Base-by-base conservation (phyloP, 768 basidiomycete genomes). In the Auriscalpium orientale region DNA sequence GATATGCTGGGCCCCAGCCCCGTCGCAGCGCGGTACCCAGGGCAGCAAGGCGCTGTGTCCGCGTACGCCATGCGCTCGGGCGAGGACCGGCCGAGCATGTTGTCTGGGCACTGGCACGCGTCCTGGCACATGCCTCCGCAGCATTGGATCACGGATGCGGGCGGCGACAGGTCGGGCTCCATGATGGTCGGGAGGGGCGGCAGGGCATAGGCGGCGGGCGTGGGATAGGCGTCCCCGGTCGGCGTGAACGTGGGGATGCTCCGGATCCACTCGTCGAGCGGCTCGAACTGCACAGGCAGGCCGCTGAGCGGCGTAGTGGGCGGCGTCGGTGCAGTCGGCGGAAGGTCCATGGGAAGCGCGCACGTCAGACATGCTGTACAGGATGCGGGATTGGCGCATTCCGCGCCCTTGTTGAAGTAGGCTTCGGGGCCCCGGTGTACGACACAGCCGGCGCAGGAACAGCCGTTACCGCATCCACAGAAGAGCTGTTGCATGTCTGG, bases 101-200 rank as follows among this genome's bases (percentile, higher is more conserved):
- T 69, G 15, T 64, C 22, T 20, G 68, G 58, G 57, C 74, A 76
- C 7, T 63, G 47, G 58, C 73, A 46, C 0, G 66, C 63, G 51
- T 74, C 75, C 46, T 62, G 62, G 64, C 75, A 75, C 34, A 58
- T 68, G 49, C 70, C 68, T 20, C 56, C 63, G 51, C 71, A 71
- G 28, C 68, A 66, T 21, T 70, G 67, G 28, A 60, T 60, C 12
- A 56, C 50, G 11, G 62, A 61, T 38, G 49, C 57, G 11, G 54
- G 46, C 16, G 58, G 35, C 10, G 60, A 49, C 10, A 60, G 38
- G 28, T 61, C 50, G 4, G 57, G 54, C 45, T 63, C 66, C 33
- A 58, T 53, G 36, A 59, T 54, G 33, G 50, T 49, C 8, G 55
- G 53, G 40, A 50, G 58, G 28, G 40, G 46, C 34, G 15, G 11